A percentile compares a stretch with the other conserved stretches of the same genome.
Conservation (phyloP, 805 yeast genomes). For the Debaryomyces hansenii region DNA sequence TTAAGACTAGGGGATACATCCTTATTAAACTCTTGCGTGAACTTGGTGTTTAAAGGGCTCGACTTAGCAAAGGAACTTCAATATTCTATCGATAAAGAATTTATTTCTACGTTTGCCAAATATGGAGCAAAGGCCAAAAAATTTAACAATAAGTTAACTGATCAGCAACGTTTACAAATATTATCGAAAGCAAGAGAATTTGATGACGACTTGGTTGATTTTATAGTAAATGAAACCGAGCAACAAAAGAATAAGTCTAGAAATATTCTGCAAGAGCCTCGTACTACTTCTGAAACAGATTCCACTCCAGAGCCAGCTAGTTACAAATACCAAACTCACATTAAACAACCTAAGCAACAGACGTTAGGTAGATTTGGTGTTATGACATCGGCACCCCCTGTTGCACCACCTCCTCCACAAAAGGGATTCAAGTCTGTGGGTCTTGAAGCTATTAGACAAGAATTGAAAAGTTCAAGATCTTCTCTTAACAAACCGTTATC, state of each 20-base stretch:
- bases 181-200: conserved; percentile 59
- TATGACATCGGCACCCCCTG: conserved; percentile 28
- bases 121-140: conserved; percentile 66
- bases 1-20: conserved; percentile 78
- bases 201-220: conserved; percentile 54
- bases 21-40: conserved; percentile 69
- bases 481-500: conserved; percentile 22
- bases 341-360: conserved; percentile 31
- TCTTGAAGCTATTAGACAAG: conserved; percentile 34
- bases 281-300: neutral
- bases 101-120: conserved; percentile 58
- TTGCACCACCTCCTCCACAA: conserved; percentile 35
- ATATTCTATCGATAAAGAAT: conserved; percentile 49
- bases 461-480: conserved; percentile 22
- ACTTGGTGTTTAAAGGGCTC: conserved; percentile 62
- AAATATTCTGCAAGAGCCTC: neutral
- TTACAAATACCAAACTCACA: conserved; percentile 20
- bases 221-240: conserved; percentile 27
- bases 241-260: conserved; percentile 8
- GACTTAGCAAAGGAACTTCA: conserved; percentile 60
- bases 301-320: conserved; percentile 14
- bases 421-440: conserved; percentile 28
- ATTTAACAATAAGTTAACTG: conserved; percentile 68
- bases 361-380: conserved; percentile 38
- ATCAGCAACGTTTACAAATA: conserved; percentile 64